Base-by-base conservation (phyloP, 2,329 filamentous ascomycete species). In the Dactylellina drechsleri region DNA sequence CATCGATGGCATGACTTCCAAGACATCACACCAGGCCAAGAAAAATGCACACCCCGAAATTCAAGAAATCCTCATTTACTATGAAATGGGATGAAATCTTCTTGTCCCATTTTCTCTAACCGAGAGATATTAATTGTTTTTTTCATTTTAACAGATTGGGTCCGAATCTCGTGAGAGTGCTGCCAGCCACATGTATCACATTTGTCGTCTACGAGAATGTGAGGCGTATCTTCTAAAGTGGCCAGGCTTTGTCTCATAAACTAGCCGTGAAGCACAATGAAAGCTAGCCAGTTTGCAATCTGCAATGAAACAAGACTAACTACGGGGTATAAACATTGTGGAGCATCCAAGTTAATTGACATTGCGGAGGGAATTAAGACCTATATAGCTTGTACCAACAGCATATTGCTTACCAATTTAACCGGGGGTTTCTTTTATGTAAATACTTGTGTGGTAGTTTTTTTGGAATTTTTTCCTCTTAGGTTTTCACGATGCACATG, bases 151-250 rank as follows among this genome's bases (percentile, higher is more conserved):
- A 12, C 73, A 79, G 78, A 1, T 84, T 98, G 68, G 88, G 92
- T 47, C 93, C 94, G 0, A 96, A 94, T 78, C 86, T 97, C n/a
- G 85, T 97, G 61, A 87, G 95, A 76, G 95, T 98, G 28, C 85
- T 99, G 82, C 95, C 95, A 2, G 93, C 93, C 36, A 98, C 95
- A 2, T 96, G 95, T 87, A 92, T 97, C 64, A 98, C 94, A 0
- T 98, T 99, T 81, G 83, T 99, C 79, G 93, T 98, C 23, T 98
- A 98, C 83, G 95, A 99, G 84, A 98, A 98, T 82, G 90, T 91
- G 73, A 93, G 91, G 83, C 62, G 58, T 45, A 28, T 61, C 16
- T 47, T 64, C 50, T 74, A 40, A 62, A n/a, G 12, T 16, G 40
- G 40, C 12, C n/a, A 26, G 50, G 31, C 31, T 36, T 8, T 36